phyloP scores from a whole-genome alignment of 1,139 yeast genomes.

The Yamadazyma blattariae region DNA sequence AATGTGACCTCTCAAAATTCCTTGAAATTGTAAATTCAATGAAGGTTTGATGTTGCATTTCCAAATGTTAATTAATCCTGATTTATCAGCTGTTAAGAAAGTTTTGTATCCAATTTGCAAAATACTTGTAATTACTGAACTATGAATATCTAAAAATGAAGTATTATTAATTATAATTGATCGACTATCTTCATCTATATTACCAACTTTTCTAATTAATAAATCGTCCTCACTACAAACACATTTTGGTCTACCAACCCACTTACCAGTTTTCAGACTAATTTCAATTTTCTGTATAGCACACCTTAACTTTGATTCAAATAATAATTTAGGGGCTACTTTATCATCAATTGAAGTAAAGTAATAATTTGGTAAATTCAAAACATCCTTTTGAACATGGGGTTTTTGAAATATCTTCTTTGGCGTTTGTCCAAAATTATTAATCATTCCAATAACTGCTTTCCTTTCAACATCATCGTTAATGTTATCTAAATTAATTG shows the following conservation, averaged over 20 bases:
- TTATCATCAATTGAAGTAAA: conserved; percentile 21
- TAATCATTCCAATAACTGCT: conserved; percentile 79
- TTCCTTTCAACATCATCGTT: conserved; percentile 69
- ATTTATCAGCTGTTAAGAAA: conserved; percentile 53
- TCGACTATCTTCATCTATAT: conserved; percentile 25
- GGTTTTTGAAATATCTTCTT: conserved; percentile 61
- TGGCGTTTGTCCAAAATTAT: conserved; percentile 91
- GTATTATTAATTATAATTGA: conserved; percentile 42
- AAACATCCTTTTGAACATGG: conserved; percentile 52
- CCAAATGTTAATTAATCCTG: conserved; percentile 60
- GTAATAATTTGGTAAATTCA: conserved; percentile 34
- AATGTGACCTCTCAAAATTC: conserved; percentile 55
- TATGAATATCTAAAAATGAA: conserved; percentile 41
- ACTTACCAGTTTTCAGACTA: conserved; percentile 31
- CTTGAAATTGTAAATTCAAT: conserved; percentile 37
- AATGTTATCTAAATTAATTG: conserved; percentile 69
- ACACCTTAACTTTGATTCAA: conserved; percentile 33
- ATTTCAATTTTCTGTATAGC: conserved; percentile 41
- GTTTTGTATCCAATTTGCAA: conserved; percentile 36
- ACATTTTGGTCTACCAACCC: conserved; percentile 47
- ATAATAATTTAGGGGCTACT: conserved; percentile 26
- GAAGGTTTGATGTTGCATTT: conserved; percentile 27
- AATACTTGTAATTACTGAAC: conserved; percentile 30
- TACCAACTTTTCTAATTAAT: conserved; percentile 31
- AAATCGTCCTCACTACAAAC: conserved; percentile 38